Percentiles rank a stretch among this genome's conserved stretches.
Conservation (phyloP, 176 grass and related monocot genomes). For the Saccharum officinarum region DNA sequence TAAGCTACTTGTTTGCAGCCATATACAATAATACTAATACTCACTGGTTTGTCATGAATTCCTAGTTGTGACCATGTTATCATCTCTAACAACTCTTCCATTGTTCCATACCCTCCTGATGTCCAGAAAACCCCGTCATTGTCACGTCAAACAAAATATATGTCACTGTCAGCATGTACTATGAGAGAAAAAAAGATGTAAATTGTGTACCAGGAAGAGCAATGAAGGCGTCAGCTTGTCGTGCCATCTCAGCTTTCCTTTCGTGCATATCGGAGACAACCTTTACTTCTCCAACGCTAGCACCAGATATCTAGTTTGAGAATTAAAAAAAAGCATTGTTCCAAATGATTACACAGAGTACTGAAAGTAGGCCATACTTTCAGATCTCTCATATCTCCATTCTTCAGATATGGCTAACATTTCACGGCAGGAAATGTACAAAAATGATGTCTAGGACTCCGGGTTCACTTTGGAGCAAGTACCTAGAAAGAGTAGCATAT, state of each 20-base stretch:
- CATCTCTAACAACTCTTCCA: conserved; percentile 99
- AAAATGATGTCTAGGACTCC: not conserved
- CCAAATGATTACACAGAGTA: not conserved
- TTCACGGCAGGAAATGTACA: conserved; percentile 1
- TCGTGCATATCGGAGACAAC: conserved; percentile 87
- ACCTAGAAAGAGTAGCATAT: not conserved
- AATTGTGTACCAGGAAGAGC: conserved; percentile 80
- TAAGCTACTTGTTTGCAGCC: conserved; percentile 7
- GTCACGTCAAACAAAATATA: not conserved
- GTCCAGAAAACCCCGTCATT: conserved; percentile 26
- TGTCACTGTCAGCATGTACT: not conserved
- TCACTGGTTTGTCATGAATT: conserved; percentile 94
- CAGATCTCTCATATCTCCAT: not conserved
- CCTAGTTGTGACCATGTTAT: conserved; percentile 98
- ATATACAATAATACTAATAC: conserved; percentile 30
- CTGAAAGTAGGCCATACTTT: not conserved
- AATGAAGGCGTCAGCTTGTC: conserved; percentile 82
- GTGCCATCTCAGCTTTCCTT: conserved; percentile 95
- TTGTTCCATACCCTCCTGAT: conserved; percentile 95
- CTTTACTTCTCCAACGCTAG: conserved; percentile 81
- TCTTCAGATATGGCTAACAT: not conserved
- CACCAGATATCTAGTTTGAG: conserved; percentile 78
- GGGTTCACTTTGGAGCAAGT: not conserved
- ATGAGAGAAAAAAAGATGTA: not conserved
- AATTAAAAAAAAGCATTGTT: not conserved